Conservation (phyloP, 129 eudicot species). For the Flaveria trinervia region DNA sequence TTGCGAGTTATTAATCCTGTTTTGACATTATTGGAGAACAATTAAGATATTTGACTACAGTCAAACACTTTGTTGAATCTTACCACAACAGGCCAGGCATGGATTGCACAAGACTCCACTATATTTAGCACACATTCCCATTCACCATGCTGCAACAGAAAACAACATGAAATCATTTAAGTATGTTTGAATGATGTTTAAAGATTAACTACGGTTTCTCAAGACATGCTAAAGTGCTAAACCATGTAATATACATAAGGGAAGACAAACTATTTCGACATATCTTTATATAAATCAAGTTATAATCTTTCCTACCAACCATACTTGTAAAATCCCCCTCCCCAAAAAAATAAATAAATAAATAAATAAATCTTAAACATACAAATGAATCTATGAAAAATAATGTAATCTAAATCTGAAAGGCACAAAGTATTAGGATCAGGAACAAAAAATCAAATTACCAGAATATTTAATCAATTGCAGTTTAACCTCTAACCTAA, state of each 20-base stretch:
- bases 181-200: slow-evolving; percentile 3
- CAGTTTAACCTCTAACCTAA: not conserved
- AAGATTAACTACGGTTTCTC: slow-evolving; percentile 5
- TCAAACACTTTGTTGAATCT: slow-evolving; percentile 25
- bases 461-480: too few species aligned
- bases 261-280: slow-evolving; percentile 3
- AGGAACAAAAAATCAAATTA: not conserved
- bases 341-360: too few species aligned
- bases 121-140: slow-evolving; percentile 81
- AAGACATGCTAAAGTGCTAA: not conserved
- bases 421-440: not conserved
- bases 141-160: slow-evolving; percentile 78
- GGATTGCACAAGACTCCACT: slow-evolving; percentile 86
- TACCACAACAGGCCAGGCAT: slow-evolving; percentile 83
- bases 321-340: not conserved
- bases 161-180: slow-evolving; percentile 18
- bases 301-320: slow-evolving; percentile 12
- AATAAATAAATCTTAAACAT: not conserved
- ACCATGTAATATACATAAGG: not conserved
- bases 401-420: not conserved
- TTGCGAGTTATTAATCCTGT: not conserved
- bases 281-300: not conserved
- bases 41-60: slow-evolving; percentile 9
- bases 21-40: slow-evolving; percentile 10
- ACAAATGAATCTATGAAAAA: not conserved